Percentiles rank a stretch among this genome's conserved stretches.
Conservation (phyloP, 768 basidiomycete species). For the Podaxis pistillaris region DNA sequence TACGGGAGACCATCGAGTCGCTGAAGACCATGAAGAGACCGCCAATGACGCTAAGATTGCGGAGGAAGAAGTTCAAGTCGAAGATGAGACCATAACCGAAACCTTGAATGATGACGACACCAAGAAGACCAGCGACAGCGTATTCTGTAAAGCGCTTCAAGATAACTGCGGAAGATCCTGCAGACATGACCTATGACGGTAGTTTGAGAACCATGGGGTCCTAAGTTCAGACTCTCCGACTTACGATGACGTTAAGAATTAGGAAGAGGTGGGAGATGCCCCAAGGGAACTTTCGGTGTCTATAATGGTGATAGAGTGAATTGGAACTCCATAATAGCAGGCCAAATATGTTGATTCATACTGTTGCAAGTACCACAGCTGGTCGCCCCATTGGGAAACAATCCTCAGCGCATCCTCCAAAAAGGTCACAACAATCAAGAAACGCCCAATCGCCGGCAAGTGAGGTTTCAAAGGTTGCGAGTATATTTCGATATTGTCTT, state of each 20-base stretch:
- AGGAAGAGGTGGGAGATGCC: conserved; percentile 94
- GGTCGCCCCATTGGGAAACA: conserved; percentile 92
- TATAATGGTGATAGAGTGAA: conserved; percentile 30
- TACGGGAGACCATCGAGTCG: conserved; percentile 88
- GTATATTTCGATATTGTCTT: conserved; percentile 91
- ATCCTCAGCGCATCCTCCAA: conserved; percentile 95
- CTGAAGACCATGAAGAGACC: conserved; percentile 99
- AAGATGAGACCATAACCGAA: conserved; percentile 99
- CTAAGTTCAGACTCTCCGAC: conserved; percentile 29
- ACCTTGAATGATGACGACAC: conserved; percentile 92
- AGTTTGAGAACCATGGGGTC: not conserved
- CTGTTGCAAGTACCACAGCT: conserved; percentile 98
- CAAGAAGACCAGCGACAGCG: conserved; percentile 85
- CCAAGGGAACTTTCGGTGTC: conserved; percentile 95
- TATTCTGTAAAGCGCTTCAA: conserved; percentile 84
- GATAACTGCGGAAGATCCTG: conserved; percentile 83
- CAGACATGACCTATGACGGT: conserved; percentile 74
- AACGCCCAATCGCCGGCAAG: conserved; percentile 92
- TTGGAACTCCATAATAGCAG: not conserved
- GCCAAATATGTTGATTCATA: conserved; percentile 38
- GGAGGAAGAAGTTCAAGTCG: conserved; percentile 99
- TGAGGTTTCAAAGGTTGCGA: conserved; percentile 93
- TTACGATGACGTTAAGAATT: conserved; percentile 83
- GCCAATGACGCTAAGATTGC: conserved; percentile 96
- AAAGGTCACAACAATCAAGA: conserved; percentile 97